phyloP scores from a whole-genome alignment of 345 rosid species.

The Garcia nutans region DNA sequence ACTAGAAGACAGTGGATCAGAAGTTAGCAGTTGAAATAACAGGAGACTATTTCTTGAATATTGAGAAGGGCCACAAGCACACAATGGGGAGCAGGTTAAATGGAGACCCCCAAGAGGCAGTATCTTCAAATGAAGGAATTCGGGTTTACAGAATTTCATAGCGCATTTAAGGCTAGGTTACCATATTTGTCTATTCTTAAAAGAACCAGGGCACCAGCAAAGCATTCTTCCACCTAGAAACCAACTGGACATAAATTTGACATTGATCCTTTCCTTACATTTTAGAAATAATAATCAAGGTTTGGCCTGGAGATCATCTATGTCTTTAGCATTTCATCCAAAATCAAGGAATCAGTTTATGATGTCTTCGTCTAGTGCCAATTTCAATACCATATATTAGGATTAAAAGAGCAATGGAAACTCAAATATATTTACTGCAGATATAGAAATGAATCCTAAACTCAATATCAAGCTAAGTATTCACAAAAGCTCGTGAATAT shows the following conservation, averaged over 20 bases:
- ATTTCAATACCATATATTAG: too few species aligned
- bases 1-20: neutral
- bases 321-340: neutral
- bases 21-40: conserved; percentile 3
- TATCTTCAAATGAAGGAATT: neutral
- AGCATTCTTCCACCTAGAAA: neutral
- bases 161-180: neutral
- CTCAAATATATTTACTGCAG: conserved; percentile 1
- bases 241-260: neutral
- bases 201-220: neutral
- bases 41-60: neutral
- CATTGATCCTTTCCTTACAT: neutral
- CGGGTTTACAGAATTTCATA: too few species aligned
- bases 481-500: neutral
- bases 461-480: neutral
- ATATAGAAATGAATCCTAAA: neutral
- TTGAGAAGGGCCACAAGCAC: neutral
- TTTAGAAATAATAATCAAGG: neutral
- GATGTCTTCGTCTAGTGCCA: neutral
- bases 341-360: neutral
- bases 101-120: neutral
- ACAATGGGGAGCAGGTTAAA: neutral
- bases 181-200: neutral
- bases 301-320: neutral
- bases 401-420: neutral